A percentile compares a stretch with the other conserved stretches of the same genome.
These are phyloP conservation scores for Theobroma grandiflorum DNA, from an alignment of 441 rosid genomes.

Conservation along the genomic window DNA sequence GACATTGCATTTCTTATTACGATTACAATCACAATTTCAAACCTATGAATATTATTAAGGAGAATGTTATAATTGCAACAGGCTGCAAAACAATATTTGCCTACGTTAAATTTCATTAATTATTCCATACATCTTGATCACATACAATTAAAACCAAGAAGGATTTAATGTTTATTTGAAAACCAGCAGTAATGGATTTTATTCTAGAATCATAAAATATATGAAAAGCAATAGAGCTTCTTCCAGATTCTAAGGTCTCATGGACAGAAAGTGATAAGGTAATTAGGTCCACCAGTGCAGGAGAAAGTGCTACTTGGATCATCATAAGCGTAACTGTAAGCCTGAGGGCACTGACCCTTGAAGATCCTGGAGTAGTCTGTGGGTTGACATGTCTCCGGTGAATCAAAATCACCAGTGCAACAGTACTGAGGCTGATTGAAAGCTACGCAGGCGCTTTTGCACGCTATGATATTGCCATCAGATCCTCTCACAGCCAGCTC, in stretches of 20 bases:
- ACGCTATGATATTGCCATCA: slow-evolving; percentile 33
- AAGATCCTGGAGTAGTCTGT: slow-evolving; percentile 61
- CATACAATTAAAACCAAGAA: too few relatives aligned
- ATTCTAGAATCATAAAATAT: not conserved
- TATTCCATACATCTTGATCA: too few relatives aligned
- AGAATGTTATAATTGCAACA: too few relatives aligned
- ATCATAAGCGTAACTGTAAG: slow-evolving; percentile 93
- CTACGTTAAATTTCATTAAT: too few relatives aligned
- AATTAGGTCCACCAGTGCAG: slow-evolving; percentile 71
- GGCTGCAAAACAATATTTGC: too few relatives aligned
- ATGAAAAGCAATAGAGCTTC: not conserved
- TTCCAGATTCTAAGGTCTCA: not conserved
- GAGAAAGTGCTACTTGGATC: slow-evolving; percentile 78
- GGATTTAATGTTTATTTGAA: too few relatives aligned
- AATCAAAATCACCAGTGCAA: slow-evolving; percentile 34
- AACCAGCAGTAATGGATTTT: not conserved
- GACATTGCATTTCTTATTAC: too few relatives aligned
- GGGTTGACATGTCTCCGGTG: slow-evolving; percentile 34
- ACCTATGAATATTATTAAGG: too few relatives aligned
- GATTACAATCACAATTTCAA: too few relatives aligned
- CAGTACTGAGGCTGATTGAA: slow-evolving; percentile 31
- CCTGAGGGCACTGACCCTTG: slow-evolving; percentile 84
- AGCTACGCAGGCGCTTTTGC: slow-evolving; percentile 44
- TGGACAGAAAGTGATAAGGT: slow-evolving; percentile 72
- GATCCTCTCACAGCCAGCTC: slow-evolving; percentile 35